Base-by-base conservation (phyloP, 805 yeast genomes). In the Candida namnaoensis region DNA sequence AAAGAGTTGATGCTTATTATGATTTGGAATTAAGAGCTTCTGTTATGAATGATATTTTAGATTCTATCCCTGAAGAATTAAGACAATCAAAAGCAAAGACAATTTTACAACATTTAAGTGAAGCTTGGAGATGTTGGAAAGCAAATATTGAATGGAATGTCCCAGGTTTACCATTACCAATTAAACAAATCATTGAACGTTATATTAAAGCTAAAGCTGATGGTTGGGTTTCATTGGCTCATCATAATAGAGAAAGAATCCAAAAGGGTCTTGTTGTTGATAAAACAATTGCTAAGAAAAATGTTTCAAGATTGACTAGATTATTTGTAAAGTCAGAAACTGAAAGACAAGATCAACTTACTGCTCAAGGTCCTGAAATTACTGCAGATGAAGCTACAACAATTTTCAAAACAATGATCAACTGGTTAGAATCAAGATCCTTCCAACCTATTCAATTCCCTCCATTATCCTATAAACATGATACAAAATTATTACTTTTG, bases 91-190 rank as follows among this genome's bases (percentile, higher is more conserved):
- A 88, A 57, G 79, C 96, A 1, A 83, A 84, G 53, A 80, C 95
- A 0, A 83, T 93, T 41, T 62, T 93, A 38, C 98, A 93, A 54
- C 99, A 93, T 61, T 69, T 93, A 44, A 85, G 95, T 56, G 99
- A 93, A 60, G 99, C 99, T 0, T 93, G 99, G 99, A 70, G 99
- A 58, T 93, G 98, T 60, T 93, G 99, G 99, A 93, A 93, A 60
- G 99, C 99, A 3, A 91, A 93, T 56, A 83, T 93, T 44, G 96
- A 97, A 0, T 93, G 98, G 98, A 80, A 87, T 50, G 98, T 93
- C 13, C 95, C 96, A 1, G 98, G 98, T 0, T 68, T 93, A 63
- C 99, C 99, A 2, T 83, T 75, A 41, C 97, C 97, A 0, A 77
- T 93, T 25, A 93, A 81, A 49, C 76, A 78, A 36, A 86, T 93